Evolutionary conservation across 805 yeast genomes (phyloP), one percentile per base, ranked within the genome.

Genomic region (Starmerella vaccinii): DNA sequence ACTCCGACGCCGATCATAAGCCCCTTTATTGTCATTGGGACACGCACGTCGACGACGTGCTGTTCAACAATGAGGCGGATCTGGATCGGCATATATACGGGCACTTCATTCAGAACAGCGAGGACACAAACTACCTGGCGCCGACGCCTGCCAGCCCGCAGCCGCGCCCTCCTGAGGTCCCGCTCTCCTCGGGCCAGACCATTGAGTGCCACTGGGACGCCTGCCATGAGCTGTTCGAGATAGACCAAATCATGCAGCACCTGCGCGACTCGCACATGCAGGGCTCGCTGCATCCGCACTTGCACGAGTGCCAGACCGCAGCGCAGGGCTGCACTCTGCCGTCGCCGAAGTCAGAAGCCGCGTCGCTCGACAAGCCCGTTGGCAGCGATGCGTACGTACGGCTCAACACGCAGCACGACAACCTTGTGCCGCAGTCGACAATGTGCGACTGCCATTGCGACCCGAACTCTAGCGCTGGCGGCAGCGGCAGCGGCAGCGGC

Each of bases 191-290:
- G 19, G 45, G 22, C 5, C 49, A 54, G 18, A 44, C 54, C 22
- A 54, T 59, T 6, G 62, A 60, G 8, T 68, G 72, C 47, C 70
- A 65, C 47, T 68, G 72, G 72, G 72, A 68, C 46, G 59, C 70
- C 3, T 68, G 72, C 49, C 64, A 64, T 19, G 65, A 61, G 23
- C 42, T 58, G 39, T 53, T 64, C n/a, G 60, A 58, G 26, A 45
- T 60, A 1, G 63, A 60, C 50, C 51, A 54, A n/a, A 53, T 59
- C 48, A 56, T 59, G 60, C 57, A 53, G 24, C 63, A 60, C 49
- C 46, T 59, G 46, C 49, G 55, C 29, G 49, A 30, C 3, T 43
- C 43, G 24, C 63, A 60, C 37, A 60, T 53, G 48, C 54, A 63
- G 37, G 68, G 63, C 30, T 61, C 63, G 9, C 35, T 61, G 13